These are phyloP conservation scores for Penicillium sp. DNA, from an alignment of 2,329 filamentous ascomycete genomes.

Conservation along the genomic window DNA sequence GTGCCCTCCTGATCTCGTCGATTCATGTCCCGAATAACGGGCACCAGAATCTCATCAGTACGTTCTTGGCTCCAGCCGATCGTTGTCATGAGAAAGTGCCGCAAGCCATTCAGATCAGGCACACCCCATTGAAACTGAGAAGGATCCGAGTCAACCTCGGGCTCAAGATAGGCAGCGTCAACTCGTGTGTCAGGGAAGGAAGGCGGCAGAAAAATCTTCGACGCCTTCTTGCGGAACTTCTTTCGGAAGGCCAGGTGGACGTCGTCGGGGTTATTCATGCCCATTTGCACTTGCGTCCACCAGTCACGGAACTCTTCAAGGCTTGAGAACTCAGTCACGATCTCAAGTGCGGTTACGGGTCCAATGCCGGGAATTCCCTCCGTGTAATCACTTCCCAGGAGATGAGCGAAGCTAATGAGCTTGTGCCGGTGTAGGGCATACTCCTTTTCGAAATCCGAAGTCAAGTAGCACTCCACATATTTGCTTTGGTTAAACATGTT, in stretches of 20 bases:
- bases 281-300: constrained; percentile 79
- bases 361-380: constrained; percentile 88
- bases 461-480: constrained; percentile 92
- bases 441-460: constrained; percentile 79
- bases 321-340: constrained; percentile 78
- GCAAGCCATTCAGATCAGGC: constrained; percentile 80
- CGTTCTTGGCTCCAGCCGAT: constrained; percentile 90
- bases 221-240: constrained; percentile 79
- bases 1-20: constrained; percentile 82
- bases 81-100: constrained; percentile 82
- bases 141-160: constrained; percentile 76
- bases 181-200: constrained; percentile 77
- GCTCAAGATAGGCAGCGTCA: constrained; percentile 76
- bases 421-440: constrained; percentile 81
- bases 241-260: constrained; percentile 66
- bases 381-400: constrained; percentile 92
- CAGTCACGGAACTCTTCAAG: constrained; percentile 79
- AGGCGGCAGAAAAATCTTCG: constrained; percentile 81
- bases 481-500: constrained; percentile 99
- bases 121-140: constrained; percentile 93
- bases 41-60: constrained; percentile 92
- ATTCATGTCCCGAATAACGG: constrained; percentile 95
- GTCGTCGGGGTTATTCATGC: constrained; percentile 57
- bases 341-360: constrained; percentile 90
- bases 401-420: constrained; percentile 83